A percentile compares a stretch with the other conserved stretches of the same genome.
phyloP scores from a whole-genome alignment of 2,329 filamentous ascomycete species.

The Rhexocercosporidium sp. region DNA sequence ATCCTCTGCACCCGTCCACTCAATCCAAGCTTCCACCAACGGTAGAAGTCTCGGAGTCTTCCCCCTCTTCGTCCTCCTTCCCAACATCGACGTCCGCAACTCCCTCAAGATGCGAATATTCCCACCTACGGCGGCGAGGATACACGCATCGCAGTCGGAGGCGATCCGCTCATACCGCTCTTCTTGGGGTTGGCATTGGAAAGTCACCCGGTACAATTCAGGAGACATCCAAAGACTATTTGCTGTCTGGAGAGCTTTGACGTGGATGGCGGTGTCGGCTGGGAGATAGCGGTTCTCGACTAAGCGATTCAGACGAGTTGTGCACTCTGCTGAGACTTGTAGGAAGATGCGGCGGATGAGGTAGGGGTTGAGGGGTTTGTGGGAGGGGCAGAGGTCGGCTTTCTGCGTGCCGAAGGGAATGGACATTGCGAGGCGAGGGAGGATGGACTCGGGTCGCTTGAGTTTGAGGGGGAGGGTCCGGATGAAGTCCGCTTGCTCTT shows the following conservation, averaged over 20 bases:
- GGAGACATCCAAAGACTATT: conserved; percentile 45
- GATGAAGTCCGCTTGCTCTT: conserved; percentile 22
- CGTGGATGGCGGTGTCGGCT: conserved; percentile 10
- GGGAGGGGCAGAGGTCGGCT: conserved; percentile 48
- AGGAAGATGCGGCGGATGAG: conserved; percentile 52
- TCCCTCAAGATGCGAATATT: conserved; percentile 49
- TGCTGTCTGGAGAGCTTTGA: conserved; percentile 28
- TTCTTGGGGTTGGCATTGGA: conserved; percentile 41
- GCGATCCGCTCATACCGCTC: conserved; percentile 39
- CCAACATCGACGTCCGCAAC: conserved; percentile 50
- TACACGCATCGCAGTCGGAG: conserved; percentile 58
- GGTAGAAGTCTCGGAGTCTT: conserved; percentile 24
- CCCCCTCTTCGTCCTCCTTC: conserved; percentile 41
- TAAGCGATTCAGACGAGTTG: conserved; percentile 41
- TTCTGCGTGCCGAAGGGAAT: conserved; percentile 17
- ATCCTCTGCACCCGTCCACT: conserved; percentile 18
- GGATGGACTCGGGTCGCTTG: conserved; percentile 12
- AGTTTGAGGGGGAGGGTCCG: conserved; percentile 26
- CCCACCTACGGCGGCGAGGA: conserved; percentile 55
- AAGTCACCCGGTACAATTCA: conserved; percentile 45
- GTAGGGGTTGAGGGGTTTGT: conserved; percentile 49
- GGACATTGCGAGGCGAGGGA: conserved; percentile 25
- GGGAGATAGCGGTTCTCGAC: conserved; percentile 28
- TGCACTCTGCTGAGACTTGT: conserved; percentile 50
- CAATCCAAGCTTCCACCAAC: conserved; percentile 34